phyloP scores from a whole-genome alignment of 257 asterid genomes.

The Handroanthus guayacan region DNA sequence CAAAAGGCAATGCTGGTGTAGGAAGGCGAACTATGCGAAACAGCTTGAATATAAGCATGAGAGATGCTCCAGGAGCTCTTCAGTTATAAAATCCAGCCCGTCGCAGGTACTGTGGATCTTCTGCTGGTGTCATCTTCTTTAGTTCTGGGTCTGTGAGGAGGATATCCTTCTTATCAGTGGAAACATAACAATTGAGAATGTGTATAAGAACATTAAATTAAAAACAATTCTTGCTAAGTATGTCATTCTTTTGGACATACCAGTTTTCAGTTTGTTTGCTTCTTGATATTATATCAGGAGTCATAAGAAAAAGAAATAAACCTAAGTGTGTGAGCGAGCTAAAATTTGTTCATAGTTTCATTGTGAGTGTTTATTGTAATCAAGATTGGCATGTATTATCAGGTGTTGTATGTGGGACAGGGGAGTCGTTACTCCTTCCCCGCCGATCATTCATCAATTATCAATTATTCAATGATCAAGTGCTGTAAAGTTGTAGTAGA shows the following conservation, averaged over 20 bases:
- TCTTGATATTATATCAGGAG: no score
- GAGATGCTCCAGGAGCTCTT: slow-evolving; percentile 56
- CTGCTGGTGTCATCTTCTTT: neutral
- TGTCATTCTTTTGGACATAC: neutral
- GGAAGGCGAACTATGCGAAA: slow-evolving; percentile 74
- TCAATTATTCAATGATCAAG: neutral
- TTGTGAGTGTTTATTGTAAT: slow-evolving; percentile 6
- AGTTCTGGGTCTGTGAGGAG: neutral
- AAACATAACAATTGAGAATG: neutral
- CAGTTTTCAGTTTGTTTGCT: no score
- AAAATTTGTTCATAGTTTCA: neutral
- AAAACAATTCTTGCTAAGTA: neutral
- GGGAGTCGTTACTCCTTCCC: neutral
- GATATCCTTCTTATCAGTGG: neutral
- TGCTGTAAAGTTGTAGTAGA: slow-evolving; percentile 14
- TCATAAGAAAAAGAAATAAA: no score
- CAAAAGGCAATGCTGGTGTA: slow-evolving; percentile 62
- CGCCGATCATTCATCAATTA: no score
- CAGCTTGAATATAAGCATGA: slow-evolving; percentile 69
- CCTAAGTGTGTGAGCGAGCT: no score
- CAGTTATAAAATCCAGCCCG: slow-evolving; percentile 34
- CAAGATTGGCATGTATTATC: neutral
- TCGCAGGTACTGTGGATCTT: slow-evolving; percentile 36
- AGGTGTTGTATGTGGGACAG: slow-evolving; percentile 23
- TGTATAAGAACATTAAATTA: neutral